Percentiles rank a stretch among this genome's conserved stretches.
Conservation (phyloP, 169 alveolate species). For the Babesia ovata region DNA sequence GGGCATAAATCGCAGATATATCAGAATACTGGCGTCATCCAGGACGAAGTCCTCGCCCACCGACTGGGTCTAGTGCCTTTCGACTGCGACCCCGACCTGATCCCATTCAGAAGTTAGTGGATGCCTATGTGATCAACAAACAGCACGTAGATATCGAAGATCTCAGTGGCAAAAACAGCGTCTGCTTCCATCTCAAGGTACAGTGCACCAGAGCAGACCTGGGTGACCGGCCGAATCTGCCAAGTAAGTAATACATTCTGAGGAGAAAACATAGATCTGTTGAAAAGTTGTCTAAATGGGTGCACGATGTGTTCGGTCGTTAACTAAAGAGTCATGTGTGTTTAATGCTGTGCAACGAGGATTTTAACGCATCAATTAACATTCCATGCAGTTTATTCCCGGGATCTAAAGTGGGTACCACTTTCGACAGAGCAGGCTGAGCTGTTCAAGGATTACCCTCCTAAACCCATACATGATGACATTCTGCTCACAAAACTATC, state of each 20-base stretch:
- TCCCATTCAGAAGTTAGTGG: constrained; percentile 79
- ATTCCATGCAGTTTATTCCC: constrained; percentile 84
- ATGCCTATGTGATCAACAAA: neutral
- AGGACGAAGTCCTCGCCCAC: constrained; percentile 98
- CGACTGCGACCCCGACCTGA: constrained; percentile 90
- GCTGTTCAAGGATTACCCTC: constrained; percentile 81
- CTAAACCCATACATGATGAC: constrained; percentile 92
- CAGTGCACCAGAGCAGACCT: constrained; percentile 25
- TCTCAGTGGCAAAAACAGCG: constrained; percentile 74
- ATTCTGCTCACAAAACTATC: constrained; percentile 94
- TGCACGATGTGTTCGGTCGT: too few relatives aligned
- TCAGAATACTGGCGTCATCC: constrained; percentile 91
- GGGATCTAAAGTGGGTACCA: constrained; percentile 92
- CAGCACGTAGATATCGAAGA: constrained; percentile 71
- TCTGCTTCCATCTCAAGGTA: constrained; percentile 76
- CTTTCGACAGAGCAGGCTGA: constrained; percentile 85
- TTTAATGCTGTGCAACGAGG: neutral
- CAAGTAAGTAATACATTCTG: constrained; percentile 15
- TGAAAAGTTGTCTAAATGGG: too few relatives aligned
- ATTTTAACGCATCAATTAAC: neutral
- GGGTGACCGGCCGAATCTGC: constrained; percentile 26
- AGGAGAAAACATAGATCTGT: neutral
- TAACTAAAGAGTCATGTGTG: neutral
- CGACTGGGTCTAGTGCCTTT: constrained; percentile 97
- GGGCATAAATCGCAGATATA: constrained; percentile 38